Conservation (phyloP, 345 rosid genomes). For the Geranium brycei region DNA sequence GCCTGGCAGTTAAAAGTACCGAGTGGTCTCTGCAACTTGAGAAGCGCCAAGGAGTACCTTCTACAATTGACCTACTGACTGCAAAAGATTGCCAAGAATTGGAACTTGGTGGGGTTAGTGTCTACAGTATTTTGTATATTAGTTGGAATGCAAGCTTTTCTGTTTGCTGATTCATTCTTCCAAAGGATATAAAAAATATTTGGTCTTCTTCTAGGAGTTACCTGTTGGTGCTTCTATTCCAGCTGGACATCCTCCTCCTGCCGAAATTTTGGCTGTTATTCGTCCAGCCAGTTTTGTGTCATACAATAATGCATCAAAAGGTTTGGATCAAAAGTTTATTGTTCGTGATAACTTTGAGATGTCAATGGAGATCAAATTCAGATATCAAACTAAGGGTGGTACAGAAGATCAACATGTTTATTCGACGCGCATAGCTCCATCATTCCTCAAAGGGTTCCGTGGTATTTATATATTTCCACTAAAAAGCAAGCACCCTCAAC, state of each 20-base stretch:
- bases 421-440: slow-evolving; percentile 22
- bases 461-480: slow-evolving; percentile 53
- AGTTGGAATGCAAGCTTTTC: neutral
- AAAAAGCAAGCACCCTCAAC: slow-evolving; percentile 18
- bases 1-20: slow-evolving; percentile 17
- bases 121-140: neutral
- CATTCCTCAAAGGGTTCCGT: slow-evolving; percentile 27
- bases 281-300: slow-evolving; percentile 38
- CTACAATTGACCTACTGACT: slow-evolving; percentile 45
- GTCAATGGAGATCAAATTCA: slow-evolving; percentile 34
- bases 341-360: slow-evolving; percentile 29
- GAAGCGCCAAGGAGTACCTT: slow-evolving; percentile 37
- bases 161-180: neutral
- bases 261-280: slow-evolving; percentile 51
- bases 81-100: slow-evolving; percentile 32
- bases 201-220: slow-evolving; percentile 36
- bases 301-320: slow-evolving; percentile 17
- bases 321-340: slow-evolving; percentile 44
- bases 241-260: slow-evolving; percentile 42
- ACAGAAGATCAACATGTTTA: slow-evolving; percentile 14
- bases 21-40: slow-evolving; percentile 42
- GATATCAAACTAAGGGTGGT: slow-evolving; percentile 6
- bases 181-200: neutral
- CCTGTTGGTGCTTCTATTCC: slow-evolving; percentile 22
- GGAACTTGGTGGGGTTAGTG: slow-evolving; percentile 45